Percentiles rank a stretch among this genome's conserved stretches.
Evolutionary conservation across 1,284 basidiomycete genomes (phyloP).

Genomic region (Rhodotorula sp.): DNA sequence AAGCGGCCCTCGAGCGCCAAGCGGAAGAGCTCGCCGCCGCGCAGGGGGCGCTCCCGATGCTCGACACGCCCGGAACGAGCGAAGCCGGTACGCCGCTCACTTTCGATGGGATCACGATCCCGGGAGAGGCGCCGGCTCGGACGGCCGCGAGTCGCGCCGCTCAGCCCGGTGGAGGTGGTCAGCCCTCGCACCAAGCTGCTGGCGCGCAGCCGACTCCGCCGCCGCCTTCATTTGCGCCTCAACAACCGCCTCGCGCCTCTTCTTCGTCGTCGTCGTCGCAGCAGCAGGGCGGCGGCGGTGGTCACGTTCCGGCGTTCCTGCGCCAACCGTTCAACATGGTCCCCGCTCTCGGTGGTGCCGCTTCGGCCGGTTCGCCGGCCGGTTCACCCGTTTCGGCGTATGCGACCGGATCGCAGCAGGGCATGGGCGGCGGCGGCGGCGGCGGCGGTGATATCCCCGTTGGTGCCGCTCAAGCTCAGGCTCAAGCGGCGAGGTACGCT

Average conservation of each 20-base stretch:
- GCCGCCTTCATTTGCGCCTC: background rate
- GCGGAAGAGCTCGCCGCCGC: constrained; percentile 29
- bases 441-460: background rate
- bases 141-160: constrained; percentile 16
- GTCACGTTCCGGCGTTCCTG: constrained; percentile 12
- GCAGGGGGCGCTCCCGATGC: background rate
- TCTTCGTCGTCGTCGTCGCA: constrained; percentile 8
- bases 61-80: background rate
- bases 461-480: background rate
- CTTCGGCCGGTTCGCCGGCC: background rate
- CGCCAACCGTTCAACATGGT: constrained; percentile 7
- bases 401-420: background rate
- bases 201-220: background rate
- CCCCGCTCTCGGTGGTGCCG: constrained; percentile 12
- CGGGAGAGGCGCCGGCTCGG: constrained; percentile 17
- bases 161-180: background rate
- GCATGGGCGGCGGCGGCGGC: background rate
- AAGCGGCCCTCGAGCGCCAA: constrained; percentile 18
- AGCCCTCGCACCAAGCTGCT: background rate
- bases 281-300: background rate
- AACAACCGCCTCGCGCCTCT: background rate
- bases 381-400: background rate
- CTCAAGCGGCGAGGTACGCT: background rate
- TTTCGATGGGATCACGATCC: constrained; percentile 12
- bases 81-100: constrained; percentile 24